Evolutionary conservation across 148 eudicot species (phyloP).

Genomic region (Polygonum maritimum): DNA sequence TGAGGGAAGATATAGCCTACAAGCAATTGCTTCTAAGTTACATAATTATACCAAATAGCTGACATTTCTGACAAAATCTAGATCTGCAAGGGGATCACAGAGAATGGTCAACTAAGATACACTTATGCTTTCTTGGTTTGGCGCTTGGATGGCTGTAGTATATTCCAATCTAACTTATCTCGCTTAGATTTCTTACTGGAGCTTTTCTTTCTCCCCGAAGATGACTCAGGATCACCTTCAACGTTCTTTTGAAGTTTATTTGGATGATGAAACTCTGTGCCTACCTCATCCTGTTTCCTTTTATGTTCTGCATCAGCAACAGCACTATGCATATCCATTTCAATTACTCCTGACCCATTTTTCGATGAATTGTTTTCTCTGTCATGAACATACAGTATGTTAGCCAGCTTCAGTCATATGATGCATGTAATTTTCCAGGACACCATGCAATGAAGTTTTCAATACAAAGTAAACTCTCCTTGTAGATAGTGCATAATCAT

Average conservation of each 20-base stretch:
- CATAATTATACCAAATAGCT: neutral
- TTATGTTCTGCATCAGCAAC: constrained; percentile 35
- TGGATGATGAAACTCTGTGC: constrained; percentile 21
- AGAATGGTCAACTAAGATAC: neutral
- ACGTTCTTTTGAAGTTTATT: constrained; percentile 34
- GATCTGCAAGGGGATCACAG: neutral
- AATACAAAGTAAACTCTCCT: neutral
- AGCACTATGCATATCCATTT: constrained; percentile 14
- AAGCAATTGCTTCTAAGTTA: neutral
- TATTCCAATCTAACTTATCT: constrained; percentile 52
- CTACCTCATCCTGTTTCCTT: constrained; percentile 42
- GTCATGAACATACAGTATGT: constrained; percentile 9
- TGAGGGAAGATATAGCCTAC: neutral
- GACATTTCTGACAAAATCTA: neutral
- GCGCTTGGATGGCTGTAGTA: constrained; percentile 45
- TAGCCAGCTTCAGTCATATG: neutral
- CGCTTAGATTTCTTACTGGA: constrained; percentile 31
- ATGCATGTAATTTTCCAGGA: neutral
- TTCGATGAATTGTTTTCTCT: constrained; percentile 27
- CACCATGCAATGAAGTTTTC: neutral
- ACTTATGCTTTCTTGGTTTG: constrained; percentile 16
- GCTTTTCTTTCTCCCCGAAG: constrained; percentile 8
- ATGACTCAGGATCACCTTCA: constrained; percentile 12
- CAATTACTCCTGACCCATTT: constrained; percentile 13
- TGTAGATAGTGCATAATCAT: neutral